Evolutionary conservation across 331 rosid species (phyloP), one percentile per base, ranked within the genome.

Genomic region (Malus hybrid): DNA sequence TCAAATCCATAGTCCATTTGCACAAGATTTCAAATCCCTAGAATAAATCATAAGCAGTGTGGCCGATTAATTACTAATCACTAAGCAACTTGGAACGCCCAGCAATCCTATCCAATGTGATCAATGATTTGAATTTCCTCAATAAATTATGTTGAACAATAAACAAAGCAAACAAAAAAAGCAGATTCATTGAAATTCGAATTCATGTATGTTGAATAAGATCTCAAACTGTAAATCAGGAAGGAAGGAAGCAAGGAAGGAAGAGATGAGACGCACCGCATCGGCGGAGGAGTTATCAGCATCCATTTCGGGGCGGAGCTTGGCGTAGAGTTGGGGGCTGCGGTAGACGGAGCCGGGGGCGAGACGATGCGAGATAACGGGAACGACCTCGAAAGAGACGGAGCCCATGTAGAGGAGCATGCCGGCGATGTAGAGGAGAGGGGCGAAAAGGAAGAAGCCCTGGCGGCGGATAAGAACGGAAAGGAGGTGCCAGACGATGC

Each of bases 361-460:
- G 29, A 88, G 86, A 22, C 91, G 93, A 72, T 90, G 99, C 34
- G 81, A 83, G 57, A 95, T 95, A 14, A 90, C 69, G 13, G 99
- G 99, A 77, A 92, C 96, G 73, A 87, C 97, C 57, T 95, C 96
- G 78, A 90, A 92, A 0, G 99, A 92, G 55, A 89, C 97, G 73
- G 99, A 86, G 59, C 99, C 99, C 98, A 95, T 92, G 82, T 95
- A 95, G 34, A 95, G 89, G 6, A 93, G 90, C 98, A 93, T 86
- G 31, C 96, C 93, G 31, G 99, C 85, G 86, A 95, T 90, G 81
- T 95, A 95, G 48, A 95, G 88, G 6, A 95, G 89, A 65, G 99
- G 99, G 19, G 99, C 99, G 71, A 95, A 95, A 6, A 95, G 92
- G 71, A 95, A 95, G 63, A 95, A 80, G 14, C 99, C 99, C 31